Evolutionary conservation across 768 basidiomycete genomes (phyloP).

Genomic region (Arthromyces matolae): DNA sequence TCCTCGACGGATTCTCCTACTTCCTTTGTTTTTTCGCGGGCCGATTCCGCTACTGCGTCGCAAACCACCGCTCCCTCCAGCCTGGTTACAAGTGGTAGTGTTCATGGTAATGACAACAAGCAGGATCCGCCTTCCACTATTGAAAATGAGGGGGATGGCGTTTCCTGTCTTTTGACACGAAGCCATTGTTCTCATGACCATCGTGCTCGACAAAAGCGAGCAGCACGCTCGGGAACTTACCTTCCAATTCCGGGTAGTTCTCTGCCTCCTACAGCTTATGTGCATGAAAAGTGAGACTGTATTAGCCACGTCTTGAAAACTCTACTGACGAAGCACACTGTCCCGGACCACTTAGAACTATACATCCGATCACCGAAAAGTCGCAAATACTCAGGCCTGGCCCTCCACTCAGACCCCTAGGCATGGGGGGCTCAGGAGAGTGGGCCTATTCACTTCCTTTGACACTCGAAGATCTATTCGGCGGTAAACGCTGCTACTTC

Average conservation of each 20-base stretch:
- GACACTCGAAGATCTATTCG: conserved; percentile 59
- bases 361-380: conserved; percentile 3
- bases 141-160: too few species aligned
- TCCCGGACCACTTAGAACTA: neutral
- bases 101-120: conserved; percentile 15
- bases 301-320: too few species aligned
- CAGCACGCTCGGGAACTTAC: too few species aligned
- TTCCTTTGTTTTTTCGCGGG: conserved; percentile 25
- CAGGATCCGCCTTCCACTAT: too few species aligned
- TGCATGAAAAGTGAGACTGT: too few species aligned
- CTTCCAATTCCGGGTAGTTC: too few species aligned
- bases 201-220: too few species aligned
- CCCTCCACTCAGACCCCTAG: conserved; percentile 39
- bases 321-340: too few species aligned
- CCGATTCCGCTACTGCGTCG: conserved; percentile 22
- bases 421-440: conserved; percentile 46
- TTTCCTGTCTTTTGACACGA: too few species aligned
- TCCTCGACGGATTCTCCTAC: conserved; percentile 21
- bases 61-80: conserved; percentile 30
- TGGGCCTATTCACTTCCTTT: conserved; percentile 66
- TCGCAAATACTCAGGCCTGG: conserved; percentile 10
- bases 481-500: conserved; percentile 53
- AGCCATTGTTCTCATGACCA: too few species aligned
- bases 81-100: conserved; percentile 20
- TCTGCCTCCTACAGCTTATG: too few species aligned